Conservation (phyloP, 2,329 filamentous ascomycete species). For the Colletotrichum sp. region DNA sequence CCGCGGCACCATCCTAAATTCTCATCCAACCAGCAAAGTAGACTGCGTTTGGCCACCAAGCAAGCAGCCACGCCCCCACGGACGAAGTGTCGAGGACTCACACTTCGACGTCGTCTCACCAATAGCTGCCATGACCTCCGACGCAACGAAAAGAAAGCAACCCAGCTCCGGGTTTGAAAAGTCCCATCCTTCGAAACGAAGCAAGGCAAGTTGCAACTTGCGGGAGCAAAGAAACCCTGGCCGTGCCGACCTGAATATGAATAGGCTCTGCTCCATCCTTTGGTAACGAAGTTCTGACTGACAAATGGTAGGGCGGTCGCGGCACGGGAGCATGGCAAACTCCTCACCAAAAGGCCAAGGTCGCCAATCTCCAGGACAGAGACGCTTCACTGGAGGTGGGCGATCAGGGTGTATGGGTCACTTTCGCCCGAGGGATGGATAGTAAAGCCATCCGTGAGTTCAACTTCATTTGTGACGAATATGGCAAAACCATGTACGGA, state of each 20-base stretch:
- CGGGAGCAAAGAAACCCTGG: neutral
- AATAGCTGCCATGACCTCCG: slow-evolving; percentile 30
- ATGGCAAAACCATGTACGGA: slow-evolving; percentile 67
- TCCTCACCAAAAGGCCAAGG: slow-evolving; percentile 59
- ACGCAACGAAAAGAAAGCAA: slow-evolving; percentile 40
- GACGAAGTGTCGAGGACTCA: neutral
- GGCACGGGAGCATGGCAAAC: slow-evolving; percentile 66
- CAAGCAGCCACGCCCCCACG: neutral
- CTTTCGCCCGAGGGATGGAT: slow-evolving; percentile 76
- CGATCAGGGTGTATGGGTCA: slow-evolving; percentile 79
- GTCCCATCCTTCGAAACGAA: slow-evolving; percentile 39
- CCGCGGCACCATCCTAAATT: neutral
- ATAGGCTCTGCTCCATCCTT: neutral
- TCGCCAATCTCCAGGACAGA: slow-evolving; percentile 43
- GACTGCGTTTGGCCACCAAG: neutral
- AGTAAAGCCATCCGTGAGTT: slow-evolving; percentile 73
- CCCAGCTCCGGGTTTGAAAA: slow-evolving; percentile 26
- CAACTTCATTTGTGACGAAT: slow-evolving; percentile 70
- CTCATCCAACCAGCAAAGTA: neutral
- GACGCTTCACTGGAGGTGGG: slow-evolving; percentile 65
- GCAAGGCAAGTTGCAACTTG: slow-evolving; percentile 40
- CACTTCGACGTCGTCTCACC: neutral
- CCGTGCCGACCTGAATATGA: neutral
- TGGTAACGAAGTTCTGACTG: neutral
- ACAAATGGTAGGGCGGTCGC: neutral